A percentile compares a stretch with the other conserved stretches of the same genome.
Evolutionary conservation across 2,329 filamentous ascomycete species (phyloP).

Genomic region (Penicillium brevicompactum): DNA sequence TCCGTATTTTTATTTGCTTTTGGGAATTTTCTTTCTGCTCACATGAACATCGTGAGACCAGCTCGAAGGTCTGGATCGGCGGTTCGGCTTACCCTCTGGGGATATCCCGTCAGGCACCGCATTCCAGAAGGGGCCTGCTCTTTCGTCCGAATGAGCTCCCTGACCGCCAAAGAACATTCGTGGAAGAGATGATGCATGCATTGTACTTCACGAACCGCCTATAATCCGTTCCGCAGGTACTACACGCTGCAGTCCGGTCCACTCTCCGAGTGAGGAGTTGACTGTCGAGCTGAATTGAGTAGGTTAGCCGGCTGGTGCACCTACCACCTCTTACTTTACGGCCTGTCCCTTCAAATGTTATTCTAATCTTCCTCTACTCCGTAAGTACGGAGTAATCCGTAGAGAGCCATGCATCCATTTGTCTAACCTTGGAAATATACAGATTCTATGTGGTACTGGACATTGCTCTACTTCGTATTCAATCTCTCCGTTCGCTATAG

Average conservation of each 20-base stretch:
- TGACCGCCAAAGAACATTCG: constrained; percentile 10
- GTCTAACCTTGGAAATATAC: neutral
- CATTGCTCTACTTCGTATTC: neutral
- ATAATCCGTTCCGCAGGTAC: neutral
- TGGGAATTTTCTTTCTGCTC: constrained; percentile 27
- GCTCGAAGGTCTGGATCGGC: constrained; percentile 24
- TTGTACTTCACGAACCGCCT: neutral
- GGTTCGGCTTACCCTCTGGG: constrained; percentile 36
- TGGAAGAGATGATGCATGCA: neutral
- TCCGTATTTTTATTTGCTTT: neutral
- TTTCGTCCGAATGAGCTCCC: constrained; percentile 20
- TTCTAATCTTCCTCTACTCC: no score
- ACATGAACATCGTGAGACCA: constrained; percentile 30
- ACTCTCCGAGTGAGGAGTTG: constrained; percentile 3
- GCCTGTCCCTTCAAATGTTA: no score
- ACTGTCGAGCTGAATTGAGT: neutral
- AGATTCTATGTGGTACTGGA: neutral
- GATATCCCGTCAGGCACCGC: constrained; percentile 30
- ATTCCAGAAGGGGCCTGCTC: constrained; percentile 3
- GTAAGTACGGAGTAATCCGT: neutral
- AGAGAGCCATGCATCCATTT: neutral
- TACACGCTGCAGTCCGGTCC: neutral
- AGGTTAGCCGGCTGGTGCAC: constrained; percentile 14
- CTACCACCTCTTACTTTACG: constrained; percentile 11
- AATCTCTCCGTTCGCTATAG: no score